These are phyloP conservation scores for Tylopilus plumbeoviolaceoides DNA, from an alignment of 768 basidiomycete genomes.

Conservation along the genomic window DNA sequence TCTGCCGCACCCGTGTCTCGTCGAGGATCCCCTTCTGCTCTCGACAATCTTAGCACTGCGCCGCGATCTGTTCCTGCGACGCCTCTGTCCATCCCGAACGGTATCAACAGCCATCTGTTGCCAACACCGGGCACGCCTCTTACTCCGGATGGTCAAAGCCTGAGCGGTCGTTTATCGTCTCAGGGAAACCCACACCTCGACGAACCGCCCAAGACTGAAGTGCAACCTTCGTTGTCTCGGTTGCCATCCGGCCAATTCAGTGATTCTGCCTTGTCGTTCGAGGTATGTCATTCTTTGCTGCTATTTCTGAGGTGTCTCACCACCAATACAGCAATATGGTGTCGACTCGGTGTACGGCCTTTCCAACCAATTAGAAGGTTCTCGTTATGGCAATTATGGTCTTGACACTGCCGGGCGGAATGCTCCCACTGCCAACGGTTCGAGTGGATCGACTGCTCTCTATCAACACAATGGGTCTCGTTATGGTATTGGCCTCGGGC, in stretches of 20 bases:
- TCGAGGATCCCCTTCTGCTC: slow-evolving; percentile 66
- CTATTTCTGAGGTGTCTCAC: slow-evolving; percentile 7
- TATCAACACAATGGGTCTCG: slow-evolving; percentile 77
- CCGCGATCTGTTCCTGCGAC: slow-evolving; percentile 84
- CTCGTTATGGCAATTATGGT: slow-evolving; percentile 55
- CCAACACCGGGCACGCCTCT: slow-evolving; percentile 66
- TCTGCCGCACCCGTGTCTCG: slow-evolving; percentile 51
- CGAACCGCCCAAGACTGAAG: slow-evolving; percentile 50
- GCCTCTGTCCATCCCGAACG: slow-evolving; percentile 55
- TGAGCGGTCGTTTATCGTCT: slow-evolving; percentile 62
- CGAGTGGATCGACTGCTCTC: slow-evolving; percentile 66
- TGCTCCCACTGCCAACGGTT: slow-evolving; percentile 31
- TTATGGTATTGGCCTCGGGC: slow-evolving; percentile 65
- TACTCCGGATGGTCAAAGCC: slow-evolving; percentile 52
- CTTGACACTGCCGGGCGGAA: slow-evolving; percentile 47
- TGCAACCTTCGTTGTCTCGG: slow-evolving; percentile 72
- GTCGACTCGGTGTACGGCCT: slow-evolving; percentile 51
- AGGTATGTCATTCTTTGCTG: slow-evolving; percentile 38
- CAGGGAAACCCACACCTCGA: slow-evolving; percentile 41
- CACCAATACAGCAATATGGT: slow-evolving; percentile 44
- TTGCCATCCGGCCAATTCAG: slow-evolving; percentile 59
- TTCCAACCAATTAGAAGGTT: slow-evolving; percentile 46
- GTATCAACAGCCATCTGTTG: slow-evolving; percentile 43
- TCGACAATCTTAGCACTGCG: slow-evolving; percentile 56
- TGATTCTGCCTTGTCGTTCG: slow-evolving; percentile 48